Evolutionary conservation across 495 filamentous ascomycete genomes (phyloP).

Genomic region (Penicillium psychrofluorescens): DNA sequence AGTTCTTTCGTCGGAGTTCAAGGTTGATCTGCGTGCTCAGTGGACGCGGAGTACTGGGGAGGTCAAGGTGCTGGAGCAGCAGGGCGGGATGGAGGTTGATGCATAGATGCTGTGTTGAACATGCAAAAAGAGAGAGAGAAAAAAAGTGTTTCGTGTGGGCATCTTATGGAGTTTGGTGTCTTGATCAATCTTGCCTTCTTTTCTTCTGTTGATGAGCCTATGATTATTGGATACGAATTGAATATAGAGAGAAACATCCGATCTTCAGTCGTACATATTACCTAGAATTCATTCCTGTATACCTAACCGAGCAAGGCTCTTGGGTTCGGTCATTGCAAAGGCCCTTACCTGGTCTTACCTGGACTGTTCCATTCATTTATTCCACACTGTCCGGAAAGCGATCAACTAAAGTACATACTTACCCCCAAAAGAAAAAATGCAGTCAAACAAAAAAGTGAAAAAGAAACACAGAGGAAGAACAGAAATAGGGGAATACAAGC

Average conservation of each 20-base stretch:
- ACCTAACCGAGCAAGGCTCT: slow-evolving; percentile 18
- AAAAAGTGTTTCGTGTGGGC: slow-evolving; percentile 26
- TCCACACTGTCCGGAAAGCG: slow-evolving; percentile 7
- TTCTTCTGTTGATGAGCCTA: slow-evolving; percentile 27
- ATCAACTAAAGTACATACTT: slow-evolving; percentile 47
- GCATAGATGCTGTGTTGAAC: slow-evolving; percentile 14
- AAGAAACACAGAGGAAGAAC: slow-evolving; percentile 9
- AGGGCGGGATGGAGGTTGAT: slow-evolving; percentile 36
- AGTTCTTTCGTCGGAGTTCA: slow-evolving; percentile 81
- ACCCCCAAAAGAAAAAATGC: slow-evolving; percentile 25
- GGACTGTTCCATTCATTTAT: slow-evolving; percentile 2
- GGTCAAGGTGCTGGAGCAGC: slow-evolving; percentile 33
- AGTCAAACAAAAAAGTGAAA: slow-evolving; percentile 16
- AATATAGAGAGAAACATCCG: slow-evolving; percentile 2
- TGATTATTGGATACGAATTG: slow-evolving; percentile 11
- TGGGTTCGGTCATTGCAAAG: slow-evolving; percentile 28
- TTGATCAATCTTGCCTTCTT: slow-evolving; percentile 15
- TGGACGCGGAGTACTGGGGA: slow-evolving; percentile 37
- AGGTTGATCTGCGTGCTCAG: slow-evolving; percentile 62
- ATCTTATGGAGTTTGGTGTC: slow-evolving; percentile 34
- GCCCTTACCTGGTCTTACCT: slow-evolving; percentile 70
- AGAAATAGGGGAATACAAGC: slow-evolving; percentile 13
- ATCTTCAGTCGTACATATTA: slow-evolving; percentile 3
- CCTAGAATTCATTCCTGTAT: slow-evolving; percentile 1
- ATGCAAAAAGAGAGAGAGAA: slow-evolving; percentile 1